Conservation (phyloP, 2,329 filamentous ascomycete genomes). For the Ophiostoma pallidulum region DNA sequence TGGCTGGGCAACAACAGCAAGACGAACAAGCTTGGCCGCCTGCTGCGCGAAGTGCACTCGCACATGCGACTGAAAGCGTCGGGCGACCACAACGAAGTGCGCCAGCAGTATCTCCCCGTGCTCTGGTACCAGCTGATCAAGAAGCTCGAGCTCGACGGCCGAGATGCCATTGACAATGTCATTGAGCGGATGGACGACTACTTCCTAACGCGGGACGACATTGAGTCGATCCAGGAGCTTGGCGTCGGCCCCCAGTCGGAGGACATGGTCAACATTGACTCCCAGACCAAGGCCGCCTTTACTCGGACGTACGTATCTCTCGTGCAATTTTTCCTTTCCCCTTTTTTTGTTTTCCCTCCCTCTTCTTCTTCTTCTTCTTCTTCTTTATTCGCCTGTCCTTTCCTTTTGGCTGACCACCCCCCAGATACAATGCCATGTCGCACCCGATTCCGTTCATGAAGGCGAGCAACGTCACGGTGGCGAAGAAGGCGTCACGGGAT, state of each 20-base stretch:
- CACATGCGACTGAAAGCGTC: conserved; percentile 91
- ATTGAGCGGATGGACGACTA: conserved; percentile 98
- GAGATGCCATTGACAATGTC: conserved; percentile 68
- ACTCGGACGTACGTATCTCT: conserved; percentile 65
- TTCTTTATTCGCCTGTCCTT: neutral
- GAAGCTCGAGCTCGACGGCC: conserved; percentile 66
- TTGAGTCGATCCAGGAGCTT: conserved; percentile 84
- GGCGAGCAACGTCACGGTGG: conserved; percentile 63
- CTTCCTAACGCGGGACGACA: conserved; percentile 88
- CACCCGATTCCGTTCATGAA: conserved; percentile 97
- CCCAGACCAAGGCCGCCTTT: conserved; percentile 80
- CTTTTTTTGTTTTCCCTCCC: conserved; percentile 1
- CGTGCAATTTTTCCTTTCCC: neutral
- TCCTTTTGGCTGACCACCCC: conserved; percentile 19
- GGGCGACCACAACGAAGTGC: conserved; percentile 84
- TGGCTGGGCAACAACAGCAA: conserved; percentile 98
- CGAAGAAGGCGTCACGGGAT: conserved; percentile 63
- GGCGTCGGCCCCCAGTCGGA: conserved; percentile 79
- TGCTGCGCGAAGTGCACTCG: conserved; percentile 86
- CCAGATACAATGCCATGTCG: conserved; percentile 72
- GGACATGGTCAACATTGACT: conserved; percentile 65
- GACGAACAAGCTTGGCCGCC: conserved; percentile 64
- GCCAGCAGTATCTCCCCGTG: conserved; percentile 85
- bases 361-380: too few species aligned
- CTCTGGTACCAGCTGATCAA: conserved; percentile 76